Base-by-base conservation (phyloP, 2,329 filamentous ascomycete genomes). In the Biscogniauxia mediterranea region DNA sequence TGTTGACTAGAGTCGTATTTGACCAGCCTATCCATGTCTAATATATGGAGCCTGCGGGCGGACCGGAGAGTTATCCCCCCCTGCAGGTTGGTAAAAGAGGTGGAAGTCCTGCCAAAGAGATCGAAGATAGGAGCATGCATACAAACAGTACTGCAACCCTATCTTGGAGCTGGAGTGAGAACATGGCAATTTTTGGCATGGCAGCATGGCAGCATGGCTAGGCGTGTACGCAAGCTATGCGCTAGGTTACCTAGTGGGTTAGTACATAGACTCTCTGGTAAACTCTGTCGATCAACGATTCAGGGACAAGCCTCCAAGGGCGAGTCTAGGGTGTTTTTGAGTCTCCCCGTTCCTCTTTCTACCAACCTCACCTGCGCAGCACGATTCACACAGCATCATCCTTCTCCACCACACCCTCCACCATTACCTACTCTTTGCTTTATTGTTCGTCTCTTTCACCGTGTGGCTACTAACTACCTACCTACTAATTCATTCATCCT, bases 371-470 rank as follows among this genome's bases (percentile, higher is more conserved):
- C 38, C 62, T 61, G 61, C 56, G 57, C 61, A 50, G 52, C 62
- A 59, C 62, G 63, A 65, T 60, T 65, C 63, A 61, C 63, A 63
- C 54, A 59, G 59, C 57, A 51, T 61, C 58, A 51, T 52, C 28
- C 58, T 63, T 64, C 64, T 66, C 63, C 63, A 66, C 63, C 61
- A 49, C 61, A 52, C 51, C 23, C 51, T 26, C 51, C 20, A 9
- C 64, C 49, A n/a, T 57, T 52, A 60, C 51, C 55, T 61, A 5
- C 25, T 61, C 61, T 54, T 60, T 61, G 25, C 61, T 61, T 50
- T 26, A 54, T 54, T 58, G 55, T 66, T 61, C 54, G 54, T 57
- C 21, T 56, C 49, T 46, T 46, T 25, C 57, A 54, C 55, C 55
- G 59, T 54, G 59, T 63, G 52, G 26, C 61, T 55, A 55, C 62